Evolutionary conservation across 495 filamentous ascomycete genomes (phyloP).

Genomic region (Eremomyces bilateralis): DNA sequence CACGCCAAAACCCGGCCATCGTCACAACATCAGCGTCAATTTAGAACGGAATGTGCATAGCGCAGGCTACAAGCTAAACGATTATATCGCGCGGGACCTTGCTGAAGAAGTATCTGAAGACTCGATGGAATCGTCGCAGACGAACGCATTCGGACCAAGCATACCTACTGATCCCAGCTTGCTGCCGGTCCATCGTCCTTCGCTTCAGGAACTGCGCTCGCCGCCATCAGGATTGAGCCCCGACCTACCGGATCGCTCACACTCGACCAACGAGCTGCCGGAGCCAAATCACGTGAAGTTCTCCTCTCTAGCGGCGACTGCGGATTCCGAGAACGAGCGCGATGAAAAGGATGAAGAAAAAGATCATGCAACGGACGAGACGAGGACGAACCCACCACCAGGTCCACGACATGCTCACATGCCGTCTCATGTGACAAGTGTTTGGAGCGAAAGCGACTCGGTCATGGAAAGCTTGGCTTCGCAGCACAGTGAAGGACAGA

Average conservation of each 20-base stretch:
- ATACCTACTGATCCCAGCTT: too few relatives aligned
- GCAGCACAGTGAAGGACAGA: too few relatives aligned
- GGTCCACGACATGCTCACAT: conserved; percentile 19
- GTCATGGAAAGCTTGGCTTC: too few relatives aligned
- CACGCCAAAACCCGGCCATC: conserved; percentile 41
- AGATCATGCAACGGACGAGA: not conserved
- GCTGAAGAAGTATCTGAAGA: conserved; percentile 13
- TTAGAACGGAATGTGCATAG: conserved; percentile 73
- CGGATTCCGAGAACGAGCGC: not conserved
- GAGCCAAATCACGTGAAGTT: too few relatives aligned
- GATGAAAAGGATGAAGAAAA: not conserved
- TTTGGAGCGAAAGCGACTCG: too few relatives aligned
- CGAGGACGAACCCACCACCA: conserved; percentile 4
- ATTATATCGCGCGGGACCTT: conserved; percentile 25
- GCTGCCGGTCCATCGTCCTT: too few relatives aligned
- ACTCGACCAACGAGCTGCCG: too few relatives aligned
- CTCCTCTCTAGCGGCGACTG: conserved; percentile 18
- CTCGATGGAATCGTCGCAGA: too few relatives aligned
- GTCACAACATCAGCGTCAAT: conserved; percentile 44
- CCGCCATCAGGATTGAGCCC: too few relatives aligned
- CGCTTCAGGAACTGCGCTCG: too few relatives aligned
- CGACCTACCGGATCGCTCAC: too few relatives aligned
- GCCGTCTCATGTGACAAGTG: conserved; percentile 21
- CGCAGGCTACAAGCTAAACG: conserved; percentile 62
- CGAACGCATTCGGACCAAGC: too few relatives aligned